phyloP scores from a whole-genome alignment of 1,284 basidiomycete species.

The Sanguinoderma infundibulare region DNA sequence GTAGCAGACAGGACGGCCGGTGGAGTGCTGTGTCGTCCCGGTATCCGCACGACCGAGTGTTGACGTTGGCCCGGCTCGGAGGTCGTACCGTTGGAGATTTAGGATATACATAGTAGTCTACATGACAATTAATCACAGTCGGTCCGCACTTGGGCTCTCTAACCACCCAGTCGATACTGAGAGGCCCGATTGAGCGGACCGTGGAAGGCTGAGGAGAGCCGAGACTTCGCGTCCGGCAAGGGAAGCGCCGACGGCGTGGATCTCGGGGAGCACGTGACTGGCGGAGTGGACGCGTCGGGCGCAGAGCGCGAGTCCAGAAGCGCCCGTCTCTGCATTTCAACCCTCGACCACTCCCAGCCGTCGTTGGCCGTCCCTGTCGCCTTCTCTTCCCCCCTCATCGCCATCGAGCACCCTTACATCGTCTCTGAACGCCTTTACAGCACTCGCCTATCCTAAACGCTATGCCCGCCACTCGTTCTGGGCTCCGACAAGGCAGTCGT shows the following conservation, averaged over 20 bases:
- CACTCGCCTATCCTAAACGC: background rate
- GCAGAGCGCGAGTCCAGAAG: conserved; percentile 11
- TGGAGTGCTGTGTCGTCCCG: too few relatives aligned
- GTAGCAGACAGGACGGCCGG: too few relatives aligned
- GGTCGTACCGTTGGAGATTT: background rate
- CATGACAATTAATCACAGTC: background rate
- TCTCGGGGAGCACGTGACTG: conserved; percentile 20
- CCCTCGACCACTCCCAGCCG: conserved; percentile 12
- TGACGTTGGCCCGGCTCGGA: too few relatives aligned
- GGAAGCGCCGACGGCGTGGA: background rate
- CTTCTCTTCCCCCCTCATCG: background rate
- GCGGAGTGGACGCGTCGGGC: conserved; percentile 15
- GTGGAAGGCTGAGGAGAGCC: background rate
- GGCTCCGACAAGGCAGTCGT: conserved; percentile 15
- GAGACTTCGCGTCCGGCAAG: background rate
- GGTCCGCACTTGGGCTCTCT: background rate
- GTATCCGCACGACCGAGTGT: too few relatives aligned
- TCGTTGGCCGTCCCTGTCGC: background rate
- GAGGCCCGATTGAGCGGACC: background rate
- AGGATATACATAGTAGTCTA: background rate
- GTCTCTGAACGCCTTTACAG: background rate
- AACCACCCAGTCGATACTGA: background rate
- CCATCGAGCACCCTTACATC: background rate
- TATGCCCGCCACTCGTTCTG: conserved; percentile 25
- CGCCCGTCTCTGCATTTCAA: conserved; percentile 10